Evolutionary conservation across 1,139 yeast species (phyloP), one percentile per base, ranked within the genome.

Genomic region (Lodderomyces theae): DNA sequence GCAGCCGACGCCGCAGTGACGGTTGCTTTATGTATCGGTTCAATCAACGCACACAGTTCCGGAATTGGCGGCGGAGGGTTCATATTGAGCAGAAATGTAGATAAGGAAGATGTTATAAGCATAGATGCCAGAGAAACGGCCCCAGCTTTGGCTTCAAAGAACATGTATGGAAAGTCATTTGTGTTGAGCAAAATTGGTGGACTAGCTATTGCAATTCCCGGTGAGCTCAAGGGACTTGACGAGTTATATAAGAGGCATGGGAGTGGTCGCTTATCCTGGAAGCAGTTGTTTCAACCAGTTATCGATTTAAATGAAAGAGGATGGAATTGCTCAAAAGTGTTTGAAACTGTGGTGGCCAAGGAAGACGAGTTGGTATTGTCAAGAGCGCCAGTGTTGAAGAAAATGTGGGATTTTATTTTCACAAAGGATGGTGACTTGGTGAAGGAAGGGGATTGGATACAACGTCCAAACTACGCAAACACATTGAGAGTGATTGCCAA

Each of bases 1-100:
- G 97, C 97, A 1, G 96, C 95, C 0, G 97, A 92, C 58, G 95
- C 97, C 0, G 88, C 96, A 0, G 82, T 92, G 2, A 85, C 96
- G 0, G 86, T 87, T 15, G 88, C 95, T 0, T 68, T 92, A 21
- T 92, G 98, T 58, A 79, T 92, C 29, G 97, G 97, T 2, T 73
- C 87, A 42, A 64, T 87, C 32, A 86, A 87, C 56, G 81, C 89
- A 46, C 89, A 81, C 56, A 83, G 90, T 37, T 80, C 94, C 3
- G 97, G 98, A 0, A 80, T 90, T 37, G 98, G 98, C 2, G 98
- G 97, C 3, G 97, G 97, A 8, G 86, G 85, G 0, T 87, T 76
- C 54, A 83, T 86, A 37, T 73, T 85, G 1, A 78, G 86, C 35
- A 35, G 41, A 29, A 59, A 63, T 22, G 69, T 71, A 2, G 73